Percentiles rank a stretch among this genome's conserved stretches.
These are phyloP conservation scores for Nepenthes gracilis DNA, from an alignment of 148 eudicot species.

Conservation along the genomic window DNA sequence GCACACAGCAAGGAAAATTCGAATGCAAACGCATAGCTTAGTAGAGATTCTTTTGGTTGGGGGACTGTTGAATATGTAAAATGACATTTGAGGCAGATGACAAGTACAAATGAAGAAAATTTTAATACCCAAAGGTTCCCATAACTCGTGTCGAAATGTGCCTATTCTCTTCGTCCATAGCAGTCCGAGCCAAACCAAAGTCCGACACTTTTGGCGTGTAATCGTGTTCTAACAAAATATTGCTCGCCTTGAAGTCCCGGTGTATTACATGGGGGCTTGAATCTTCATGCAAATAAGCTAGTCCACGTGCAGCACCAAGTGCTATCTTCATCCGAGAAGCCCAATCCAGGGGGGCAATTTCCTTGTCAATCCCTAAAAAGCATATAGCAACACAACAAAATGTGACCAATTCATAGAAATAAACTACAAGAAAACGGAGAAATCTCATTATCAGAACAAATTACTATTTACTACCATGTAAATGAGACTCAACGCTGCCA, in stretches of 20 bases:
- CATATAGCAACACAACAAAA: too few species aligned
- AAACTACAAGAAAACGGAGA: neutral
- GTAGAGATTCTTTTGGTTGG: too few species aligned
- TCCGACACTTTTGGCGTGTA: slow-evolving; percentile 95
- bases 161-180: slow-evolving; percentile 57
- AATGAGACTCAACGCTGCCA: slow-evolving; percentile 92
- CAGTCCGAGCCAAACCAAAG: slow-evolving; percentile 82
- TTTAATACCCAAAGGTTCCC: slow-evolving; percentile 89
- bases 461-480: slow-evolving; percentile 46
- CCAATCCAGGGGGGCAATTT: slow-evolving; percentile 73
- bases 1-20: too few species aligned
- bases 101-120: too few species aligned
- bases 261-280: slow-evolving; percentile 97
- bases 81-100: too few species aligned
- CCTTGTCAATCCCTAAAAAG: slow-evolving; percentile 49
- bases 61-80: too few species aligned
- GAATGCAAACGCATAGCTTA: too few species aligned
- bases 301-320: slow-evolving; percentile 84
- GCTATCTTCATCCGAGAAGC: slow-evolving; percentile 77
- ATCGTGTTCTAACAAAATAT: slow-evolving; percentile 87
- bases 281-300: slow-evolving; percentile 96
- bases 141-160: slow-evolving; percentile 86
- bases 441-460: too few species aligned
- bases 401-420: neutral
- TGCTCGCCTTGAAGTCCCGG: slow-evolving; percentile 94